Conservation (phyloP, 140 eudicot species). For the Ambrosia hybrid region DNA sequence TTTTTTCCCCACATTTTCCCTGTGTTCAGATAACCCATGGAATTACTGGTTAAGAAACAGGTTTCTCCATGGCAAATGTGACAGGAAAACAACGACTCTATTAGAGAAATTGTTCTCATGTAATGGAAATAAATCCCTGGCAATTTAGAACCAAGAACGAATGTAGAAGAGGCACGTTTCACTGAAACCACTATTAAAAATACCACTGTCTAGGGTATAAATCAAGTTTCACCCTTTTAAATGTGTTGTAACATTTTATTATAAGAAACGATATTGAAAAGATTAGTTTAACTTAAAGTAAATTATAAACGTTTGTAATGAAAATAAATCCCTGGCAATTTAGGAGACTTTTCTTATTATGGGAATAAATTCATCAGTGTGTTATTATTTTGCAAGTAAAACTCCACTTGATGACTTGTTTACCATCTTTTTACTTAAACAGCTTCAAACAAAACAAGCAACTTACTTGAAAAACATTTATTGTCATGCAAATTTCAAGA, state of each 20-base stretch:
- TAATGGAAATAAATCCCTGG: too few species aligned
- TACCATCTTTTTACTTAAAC: conserved; percentile 19
- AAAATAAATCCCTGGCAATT: not conserved
- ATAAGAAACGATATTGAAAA: not conserved
- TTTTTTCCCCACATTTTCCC: too few species aligned
- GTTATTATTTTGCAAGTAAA: too few species aligned
- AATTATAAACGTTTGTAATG: not conserved
- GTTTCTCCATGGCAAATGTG: too few species aligned
- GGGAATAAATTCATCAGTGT: conserved; percentile 10
- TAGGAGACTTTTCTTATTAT: not conserved
- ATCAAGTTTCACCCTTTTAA: conserved; percentile 7
- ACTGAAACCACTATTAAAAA: not conserved
- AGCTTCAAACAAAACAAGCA: conserved; percentile 1
- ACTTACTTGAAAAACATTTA: not conserved
- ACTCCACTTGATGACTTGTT: not conserved
- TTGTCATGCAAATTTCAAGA: conserved; percentile 9
- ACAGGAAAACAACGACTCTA: too few species aligned
- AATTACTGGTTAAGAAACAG: too few species aligned
- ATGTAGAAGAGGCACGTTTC: too few species aligned
- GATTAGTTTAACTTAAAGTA: conserved; percentile 4
- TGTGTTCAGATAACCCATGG: too few species aligned
- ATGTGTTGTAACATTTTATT: conserved; percentile 12
- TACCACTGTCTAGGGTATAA: conserved; percentile 13
- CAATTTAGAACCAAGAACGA: too few species aligned
- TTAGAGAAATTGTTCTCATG: too few species aligned